Evolutionary conservation across 1,284 basidiomycete species (phyloP).

Genomic region (Sanghuangporus baumii): DNA sequence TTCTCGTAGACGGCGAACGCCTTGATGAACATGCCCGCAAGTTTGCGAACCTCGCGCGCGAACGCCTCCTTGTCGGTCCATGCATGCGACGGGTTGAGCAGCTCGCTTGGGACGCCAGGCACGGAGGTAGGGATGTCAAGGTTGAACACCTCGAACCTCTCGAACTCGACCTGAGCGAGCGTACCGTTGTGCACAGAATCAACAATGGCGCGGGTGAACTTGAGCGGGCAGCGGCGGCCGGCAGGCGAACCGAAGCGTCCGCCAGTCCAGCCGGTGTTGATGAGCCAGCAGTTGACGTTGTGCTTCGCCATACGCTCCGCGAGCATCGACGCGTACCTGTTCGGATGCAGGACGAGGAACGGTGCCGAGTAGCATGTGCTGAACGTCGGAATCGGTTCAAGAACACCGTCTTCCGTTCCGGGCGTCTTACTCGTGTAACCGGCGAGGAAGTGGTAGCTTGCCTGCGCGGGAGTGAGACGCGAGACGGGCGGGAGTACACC

Average conservation of each 20-base stretch:
- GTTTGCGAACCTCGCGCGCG: conserved; percentile 76
- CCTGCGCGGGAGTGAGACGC: conserved; percentile 90
- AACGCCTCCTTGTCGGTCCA: conserved; percentile 88
- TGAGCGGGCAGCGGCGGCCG: conserved; percentile 91
- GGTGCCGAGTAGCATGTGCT: conserved; percentile 99
- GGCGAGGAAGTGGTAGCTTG: conserved; percentile 95
- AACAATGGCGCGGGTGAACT: conserved; percentile 93
- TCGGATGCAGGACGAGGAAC: conserved; percentile 96
- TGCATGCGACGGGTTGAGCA: conserved; percentile 81
- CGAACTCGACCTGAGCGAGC: conserved; percentile 82
- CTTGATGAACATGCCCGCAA: conserved; percentile 89
- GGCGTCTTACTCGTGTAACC: conserved; percentile 96
- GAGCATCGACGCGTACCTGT: conserved; percentile 95
- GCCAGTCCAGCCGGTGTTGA: conserved; percentile 99
- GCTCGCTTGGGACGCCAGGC: conserved; percentile 81
- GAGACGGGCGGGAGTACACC: conserved; percentile 97
- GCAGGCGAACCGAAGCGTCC: conserved; percentile 78
- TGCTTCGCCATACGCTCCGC: conserved; percentile 91
- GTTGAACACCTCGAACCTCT: conserved; percentile 78
- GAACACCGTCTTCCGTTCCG: conserved; percentile 96
- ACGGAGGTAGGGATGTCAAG: conserved; percentile 78
- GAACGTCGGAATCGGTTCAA: conserved; percentile 98
- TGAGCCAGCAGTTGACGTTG: conserved; percentile 95
- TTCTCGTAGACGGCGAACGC: conserved; percentile 87
- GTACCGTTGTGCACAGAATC: conserved; percentile 95